Base-by-base conservation (phyloP, 2,329 filamentous ascomycete genomes). In the Aspergillus melleus region DNA sequence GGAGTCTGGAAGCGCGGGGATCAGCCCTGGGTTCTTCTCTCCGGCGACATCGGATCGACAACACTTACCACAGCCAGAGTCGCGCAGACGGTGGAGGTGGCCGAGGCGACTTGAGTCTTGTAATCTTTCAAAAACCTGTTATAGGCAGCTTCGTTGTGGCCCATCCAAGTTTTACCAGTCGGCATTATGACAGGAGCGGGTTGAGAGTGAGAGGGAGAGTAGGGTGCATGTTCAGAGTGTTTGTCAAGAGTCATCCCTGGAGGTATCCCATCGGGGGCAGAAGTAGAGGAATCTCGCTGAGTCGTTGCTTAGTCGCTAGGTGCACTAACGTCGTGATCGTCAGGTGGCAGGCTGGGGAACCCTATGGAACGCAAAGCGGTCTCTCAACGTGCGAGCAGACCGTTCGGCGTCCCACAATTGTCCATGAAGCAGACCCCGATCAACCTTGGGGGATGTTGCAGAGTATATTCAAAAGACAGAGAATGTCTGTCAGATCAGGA, bases 301-400 rank as follows among this genome's bases (percentile, higher is more conserved):
- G 49, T 54, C 53, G 54, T 61, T 24, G 59, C 52, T 61, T 58
- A 61, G 63, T 63, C 54, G 61, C 53, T 39, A 49, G 46, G 36
- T 24, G 50, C 50, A 49, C 49, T 36, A 55, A 62, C 51, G 49
- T 39, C 47, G 14, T 22, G 53, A 59, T 55, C 50, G 47, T 52
- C 58, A 60, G 64, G 44, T 20, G 44, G 44, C 70, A 75, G 76
- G 76, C 75, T 77, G 76, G 74, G 75, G 77, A 77, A 77, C 74
- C 78, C 76, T 74, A 80, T 80, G 78, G 78, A 81, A 81, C 78
- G 79, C 79, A 79, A 80, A 79, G 74, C 76, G 76, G 77, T 75
- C 78, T 80, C 79, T 80, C 79, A 77, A 61, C 67, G 61, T 69
- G 68, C 71, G 79, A 81, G 79, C 69, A 76, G 77, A 80, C 77